Base-by-base conservation (phyloP, 116 monocot species). In the Dioscorea cayenensis region DNA sequence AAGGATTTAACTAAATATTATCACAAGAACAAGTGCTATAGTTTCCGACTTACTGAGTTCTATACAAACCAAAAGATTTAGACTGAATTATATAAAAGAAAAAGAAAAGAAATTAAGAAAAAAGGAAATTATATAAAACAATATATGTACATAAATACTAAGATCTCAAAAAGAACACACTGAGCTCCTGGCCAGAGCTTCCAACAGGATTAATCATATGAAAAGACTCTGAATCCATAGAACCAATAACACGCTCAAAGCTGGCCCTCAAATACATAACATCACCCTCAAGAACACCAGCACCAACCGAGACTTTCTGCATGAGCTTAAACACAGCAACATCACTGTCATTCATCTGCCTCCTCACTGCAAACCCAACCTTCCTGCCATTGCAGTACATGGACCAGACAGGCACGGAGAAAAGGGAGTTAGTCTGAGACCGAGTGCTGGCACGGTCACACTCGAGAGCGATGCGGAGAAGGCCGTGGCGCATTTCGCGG, bases 171-270 rank as follows among this genome's bases (percentile, higher is more conserved):
- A 89, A 49, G 62, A 85, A 89, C 19, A 89, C 76, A 62, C 89
- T 89, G n/a, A 89, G 70, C 76, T 89, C 78, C 36, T 84, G 89
- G 17, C 80, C 85, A 0, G 73, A 28, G 59, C 83, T 78, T 18
- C 89, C 89, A 1, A 71, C 76, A 58, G 89, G 89, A 63, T 85
- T 78, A 29, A 85, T 76, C 89, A 89, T 85, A 62, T 89, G 83
- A 43, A 89, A 89, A 36, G 85, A 85, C 73, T 85, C 83, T 43
- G 85, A 89, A 51, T 85, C 85, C 58, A 48, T 65, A 9, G 89
- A 89, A 21, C 85, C 89, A 28, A 83, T 28, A 9, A 89, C 85
- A 37, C 89, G 55, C 65, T 83, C 74, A 49, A 85, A 89, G 3
- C 78, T 71, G 3, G 85, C 89, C 60, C 89, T 64, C 20, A 89